Conservation (phyloP, 371 early-diverging fungal genomes). For the Mortierella sp. region DNA sequence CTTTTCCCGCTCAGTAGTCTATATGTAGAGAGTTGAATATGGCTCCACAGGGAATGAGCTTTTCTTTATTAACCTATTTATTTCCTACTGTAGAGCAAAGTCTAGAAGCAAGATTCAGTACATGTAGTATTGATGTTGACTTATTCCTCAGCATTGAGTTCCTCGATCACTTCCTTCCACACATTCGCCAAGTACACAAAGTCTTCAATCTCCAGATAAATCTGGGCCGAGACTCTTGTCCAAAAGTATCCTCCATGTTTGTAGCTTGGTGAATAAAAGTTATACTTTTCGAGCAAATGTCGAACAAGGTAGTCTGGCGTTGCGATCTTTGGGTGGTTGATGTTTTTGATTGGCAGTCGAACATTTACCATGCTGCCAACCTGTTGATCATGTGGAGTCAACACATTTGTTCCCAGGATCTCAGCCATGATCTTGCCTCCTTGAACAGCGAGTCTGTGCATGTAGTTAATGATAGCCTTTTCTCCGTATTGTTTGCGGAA, state of each 20-base stretch:
- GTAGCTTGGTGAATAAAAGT: conserved; percentile 61
- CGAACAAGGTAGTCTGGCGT: conserved; percentile 53
- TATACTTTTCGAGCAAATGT: conserved; percentile 59
- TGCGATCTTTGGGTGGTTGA: conserved; percentile 33
- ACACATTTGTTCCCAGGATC: conserved; percentile 69
- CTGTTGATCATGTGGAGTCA: conserved; percentile 64
- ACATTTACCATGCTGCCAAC: conserved; percentile 72
- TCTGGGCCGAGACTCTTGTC: conserved; percentile 70
- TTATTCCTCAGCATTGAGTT: conserved; percentile 46
- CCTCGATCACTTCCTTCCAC: conserved; percentile 57
- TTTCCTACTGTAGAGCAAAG: too few species aligned
- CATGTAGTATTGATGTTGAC: too few species aligned
- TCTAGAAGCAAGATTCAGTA: too few species aligned
- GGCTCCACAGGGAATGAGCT: not conserved
- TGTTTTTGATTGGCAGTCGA: conserved; percentile 61
- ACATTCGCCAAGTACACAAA: conserved; percentile 61
- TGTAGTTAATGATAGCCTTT: conserved; percentile 66
- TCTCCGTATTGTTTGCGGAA: conserved; percentile 70
- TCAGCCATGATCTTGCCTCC: conserved; percentile 70
- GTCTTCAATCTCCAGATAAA: conserved; percentile 71
- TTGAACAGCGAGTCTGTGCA: conserved; percentile 65
- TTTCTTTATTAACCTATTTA: too few species aligned
- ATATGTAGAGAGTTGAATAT: not conserved
- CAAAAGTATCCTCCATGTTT: conserved; percentile 63
- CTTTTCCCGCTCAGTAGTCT: not conserved